Conservation (phyloP, 371 early-diverging fungal species). For the Saksenaea vasiformis region DNA sequence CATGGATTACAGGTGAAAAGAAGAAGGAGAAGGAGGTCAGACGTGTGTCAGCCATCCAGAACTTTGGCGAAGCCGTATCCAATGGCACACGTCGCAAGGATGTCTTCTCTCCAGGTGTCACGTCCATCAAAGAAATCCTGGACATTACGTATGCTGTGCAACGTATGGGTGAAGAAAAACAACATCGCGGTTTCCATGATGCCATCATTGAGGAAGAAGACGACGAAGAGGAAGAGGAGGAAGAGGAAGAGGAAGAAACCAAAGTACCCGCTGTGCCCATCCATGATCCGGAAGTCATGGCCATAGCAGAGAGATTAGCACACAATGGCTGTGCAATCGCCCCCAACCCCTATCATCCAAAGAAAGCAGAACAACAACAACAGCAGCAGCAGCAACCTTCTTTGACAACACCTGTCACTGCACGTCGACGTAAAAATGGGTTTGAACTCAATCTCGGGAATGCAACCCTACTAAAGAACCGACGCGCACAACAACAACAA, state of each 20-base stretch:
- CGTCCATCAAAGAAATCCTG: conserved; percentile 52
- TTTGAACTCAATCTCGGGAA: conserved; percentile 49
- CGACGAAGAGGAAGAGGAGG: conserved; percentile 8
- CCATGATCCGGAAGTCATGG: conserved; percentile 3
- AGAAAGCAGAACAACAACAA: too few relatives aligned
- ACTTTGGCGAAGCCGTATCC: not conserved
- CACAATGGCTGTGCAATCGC: not conserved
- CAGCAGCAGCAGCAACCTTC: not conserved
- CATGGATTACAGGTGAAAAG: conserved; percentile 63
- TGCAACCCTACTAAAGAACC: conserved; percentile 51
- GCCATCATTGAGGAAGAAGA: conserved; percentile 11
- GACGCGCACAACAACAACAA: conserved; percentile 19
- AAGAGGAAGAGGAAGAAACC: conserved; percentile 4
- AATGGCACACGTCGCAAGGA: conserved; percentile 14
- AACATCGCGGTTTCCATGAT: conserved; percentile 23
- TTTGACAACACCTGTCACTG: not conserved
- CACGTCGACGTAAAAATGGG: conserved; percentile 18
- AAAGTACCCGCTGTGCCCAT: not conserved
- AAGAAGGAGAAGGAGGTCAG: not conserved
- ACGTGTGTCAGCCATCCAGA: not conserved
- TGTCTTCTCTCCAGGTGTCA: conserved; percentile 44
- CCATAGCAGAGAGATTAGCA: conserved; percentile 4
- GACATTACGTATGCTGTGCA: conserved; percentile 56
- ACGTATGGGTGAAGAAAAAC: conserved; percentile 54
- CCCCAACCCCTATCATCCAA: not conserved